Evolutionary conservation across 2,329 filamentous ascomycete genomes (phyloP), one percentile per base, ranked within the genome.

Genomic region (Paraphoma sp.): DNA sequence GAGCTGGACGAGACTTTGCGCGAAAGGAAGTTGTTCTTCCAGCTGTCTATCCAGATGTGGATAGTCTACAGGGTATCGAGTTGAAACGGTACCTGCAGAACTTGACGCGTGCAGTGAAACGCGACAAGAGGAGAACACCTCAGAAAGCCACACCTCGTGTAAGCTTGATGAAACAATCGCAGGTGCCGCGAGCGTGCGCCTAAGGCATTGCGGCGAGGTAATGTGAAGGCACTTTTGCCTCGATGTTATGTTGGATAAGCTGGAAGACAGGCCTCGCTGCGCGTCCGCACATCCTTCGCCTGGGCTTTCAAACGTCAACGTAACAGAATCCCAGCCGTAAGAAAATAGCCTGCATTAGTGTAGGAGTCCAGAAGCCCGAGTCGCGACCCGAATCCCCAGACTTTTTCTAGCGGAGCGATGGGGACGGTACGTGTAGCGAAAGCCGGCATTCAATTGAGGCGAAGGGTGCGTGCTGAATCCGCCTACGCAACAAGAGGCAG

Each of bases 31-130:
- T 36, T 36, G 10, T 36, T 36, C 33, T 23, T 28, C 28, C 17
- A 14, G 42, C 42, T 31, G n/a, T 31, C 29, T 23, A 18, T 45
- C 30, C 44, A 11, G 29, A 45, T 18, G 38, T 41, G 40, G 48
- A 42, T 51, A 16, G 33, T 12, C 33, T 23, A 31, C 52, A 46
- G 38, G 59, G 42, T 48, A 36, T 10, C 33, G 48, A n/a, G 38
- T 40, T 71, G 71, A 75, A 73, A 73, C 68, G 59, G 68, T 70
- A 69, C 70, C 70, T 72, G 72, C 72, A 74, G 65, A 67, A 59
- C 46, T 54, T 64, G 67, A 53, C 55, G 56, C 60, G 63, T 49
- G 58, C 45, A 51, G 53, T 69, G 69, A 73, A 74, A 75, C 71
- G 63, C 43, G 52, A 46, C 51, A 23, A 45, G 51, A 54, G 40